Evolutionary conservation across 2,329 filamentous ascomycete species (phyloP).

Genomic region (Triangularia verruculosa): DNA sequence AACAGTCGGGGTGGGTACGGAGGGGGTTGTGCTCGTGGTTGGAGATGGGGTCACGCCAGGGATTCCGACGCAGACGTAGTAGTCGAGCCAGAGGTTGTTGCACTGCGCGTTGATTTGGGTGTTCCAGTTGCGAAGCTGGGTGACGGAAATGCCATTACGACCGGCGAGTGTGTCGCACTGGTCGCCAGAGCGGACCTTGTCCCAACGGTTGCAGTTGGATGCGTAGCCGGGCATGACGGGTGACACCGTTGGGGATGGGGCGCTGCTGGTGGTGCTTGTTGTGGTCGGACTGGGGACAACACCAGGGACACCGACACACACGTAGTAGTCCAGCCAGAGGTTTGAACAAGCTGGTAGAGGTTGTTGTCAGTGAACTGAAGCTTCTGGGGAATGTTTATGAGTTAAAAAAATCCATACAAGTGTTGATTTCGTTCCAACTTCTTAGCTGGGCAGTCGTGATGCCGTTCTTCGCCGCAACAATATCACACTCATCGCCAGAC

Average conservation of each 20-base stretch:
- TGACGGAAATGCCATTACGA: background rate
- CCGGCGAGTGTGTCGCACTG: background rate
- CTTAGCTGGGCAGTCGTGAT: slow-evolving; percentile 14
- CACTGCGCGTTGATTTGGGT: background rate
- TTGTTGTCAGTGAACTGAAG: background rate
- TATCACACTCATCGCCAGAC: slow-evolving; percentile 16
- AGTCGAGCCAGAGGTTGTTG: slow-evolving; percentile 5
- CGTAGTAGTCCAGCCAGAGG: background rate
- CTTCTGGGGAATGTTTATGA: background rate
- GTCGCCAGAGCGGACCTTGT: background rate
- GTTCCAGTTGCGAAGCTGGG: slow-evolving; percentile 3
- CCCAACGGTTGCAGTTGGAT: slow-evolving; percentile 1
- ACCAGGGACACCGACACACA: background rate
- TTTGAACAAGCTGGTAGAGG: background rate
- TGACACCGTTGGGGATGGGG: background rate
- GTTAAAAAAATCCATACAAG: background rate
- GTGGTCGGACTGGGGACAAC: background rate
- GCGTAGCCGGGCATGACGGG: background rate
- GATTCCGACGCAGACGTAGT: slow-evolving; percentile 6
- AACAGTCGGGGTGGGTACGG: background rate
- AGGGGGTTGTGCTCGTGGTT: background rate
- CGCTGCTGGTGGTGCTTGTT: background rate
- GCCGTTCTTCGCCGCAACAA: slow-evolving; percentile 10
- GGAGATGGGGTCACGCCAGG: background rate
- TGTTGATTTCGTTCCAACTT: slow-evolving; percentile 5